Evolutionary conservation across 192 early-diverging fungal genomes (phyloP).

Genomic region (Dissophora ornata): DNA sequence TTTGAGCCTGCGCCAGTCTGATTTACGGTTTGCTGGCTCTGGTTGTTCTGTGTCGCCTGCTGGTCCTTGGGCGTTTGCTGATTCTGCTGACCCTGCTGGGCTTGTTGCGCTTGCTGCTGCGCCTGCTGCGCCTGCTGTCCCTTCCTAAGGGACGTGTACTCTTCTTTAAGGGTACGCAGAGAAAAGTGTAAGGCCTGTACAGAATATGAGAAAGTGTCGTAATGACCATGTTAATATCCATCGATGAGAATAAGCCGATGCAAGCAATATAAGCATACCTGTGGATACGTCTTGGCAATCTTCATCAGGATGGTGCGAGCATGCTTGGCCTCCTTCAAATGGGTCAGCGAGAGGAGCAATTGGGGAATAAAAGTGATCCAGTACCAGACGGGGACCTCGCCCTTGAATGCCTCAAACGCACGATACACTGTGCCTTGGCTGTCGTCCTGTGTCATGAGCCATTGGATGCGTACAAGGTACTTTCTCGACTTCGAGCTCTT

Average conservation of each 20-base stretch:
- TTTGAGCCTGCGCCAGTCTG: constrained; percentile 14
- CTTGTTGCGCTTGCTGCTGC: constrained; percentile 28
- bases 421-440: constrained; percentile 76
- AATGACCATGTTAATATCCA: constrained; percentile 1
- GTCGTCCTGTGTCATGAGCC: constrained; percentile 93
- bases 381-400: constrained; percentile 94
- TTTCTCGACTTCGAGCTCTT: constrained; percentile 90
- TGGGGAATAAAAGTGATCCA: constrained; percentile 99
- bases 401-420: constrained; percentile 90
- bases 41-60: too few species aligned
- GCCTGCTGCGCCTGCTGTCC: constrained; percentile 45
- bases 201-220: constrained; percentile 17
- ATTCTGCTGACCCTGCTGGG: constrained; percentile 25
- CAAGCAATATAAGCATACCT: constrained; percentile 59
- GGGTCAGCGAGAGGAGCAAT: constrained; percentile 80
- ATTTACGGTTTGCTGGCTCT: constrained; percentile 25
- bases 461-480: constrained; percentile 92
- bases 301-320: constrained; percentile 87
- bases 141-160: constrained; percentile 76
- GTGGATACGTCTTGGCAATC: constrained; percentile 94
- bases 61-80: constrained; percentile 27
- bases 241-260: not conserved
- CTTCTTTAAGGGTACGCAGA: constrained; percentile 92
- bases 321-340: constrained; percentile 82
- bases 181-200: constrained; percentile 93